Evolutionary conservation across 805 yeast species (phyloP).

Genomic region (Saccharomycopsis sp.): DNA sequence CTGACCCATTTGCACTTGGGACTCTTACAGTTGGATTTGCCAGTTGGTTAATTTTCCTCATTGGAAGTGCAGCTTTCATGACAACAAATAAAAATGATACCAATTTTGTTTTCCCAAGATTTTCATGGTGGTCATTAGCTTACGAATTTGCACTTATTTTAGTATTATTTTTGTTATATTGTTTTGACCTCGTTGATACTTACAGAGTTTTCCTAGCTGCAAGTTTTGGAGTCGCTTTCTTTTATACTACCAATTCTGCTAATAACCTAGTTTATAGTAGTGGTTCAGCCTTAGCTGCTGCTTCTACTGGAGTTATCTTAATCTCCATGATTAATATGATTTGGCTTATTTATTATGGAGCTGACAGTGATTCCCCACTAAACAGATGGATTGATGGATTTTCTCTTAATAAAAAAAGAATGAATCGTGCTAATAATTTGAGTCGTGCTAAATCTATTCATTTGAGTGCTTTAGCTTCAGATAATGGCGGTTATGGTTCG

Average conservation of each 20-base stretch:
- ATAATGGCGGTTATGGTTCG: constrained; percentile 15
- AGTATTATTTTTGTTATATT: constrained; percentile 44
- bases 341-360: constrained; percentile 88
- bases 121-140: constrained; percentile 96
- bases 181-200: constrained; percentile 56
- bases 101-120: constrained; percentile 52
- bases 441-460: constrained; percentile 13
- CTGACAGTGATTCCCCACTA: constrained; percentile 82
- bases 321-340: constrained; percentile 73
- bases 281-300: constrained; percentile 66
- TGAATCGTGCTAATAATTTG: constrained; percentile 5
- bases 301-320: constrained; percentile 87
- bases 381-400: constrained; percentile 82
- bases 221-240: constrained; percentile 56
- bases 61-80: constrained; percentile 63
- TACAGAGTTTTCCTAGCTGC: constrained; percentile 47
- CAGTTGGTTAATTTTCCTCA: constrained; percentile 85
- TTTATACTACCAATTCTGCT: constrained; percentile 79
- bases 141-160: constrained; percentile 61
- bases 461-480: constrained; percentile 12
- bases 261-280: constrained; percentile 69
- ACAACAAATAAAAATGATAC: constrained; percentile 19
- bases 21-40: constrained; percentile 67
- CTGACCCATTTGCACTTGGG: constrained; percentile 85
- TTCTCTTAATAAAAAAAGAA: constrained; percentile 42